Evolutionary conservation across 2,329 filamentous ascomycete species (phyloP).

Genomic region (Exophiala sp.): DNA sequence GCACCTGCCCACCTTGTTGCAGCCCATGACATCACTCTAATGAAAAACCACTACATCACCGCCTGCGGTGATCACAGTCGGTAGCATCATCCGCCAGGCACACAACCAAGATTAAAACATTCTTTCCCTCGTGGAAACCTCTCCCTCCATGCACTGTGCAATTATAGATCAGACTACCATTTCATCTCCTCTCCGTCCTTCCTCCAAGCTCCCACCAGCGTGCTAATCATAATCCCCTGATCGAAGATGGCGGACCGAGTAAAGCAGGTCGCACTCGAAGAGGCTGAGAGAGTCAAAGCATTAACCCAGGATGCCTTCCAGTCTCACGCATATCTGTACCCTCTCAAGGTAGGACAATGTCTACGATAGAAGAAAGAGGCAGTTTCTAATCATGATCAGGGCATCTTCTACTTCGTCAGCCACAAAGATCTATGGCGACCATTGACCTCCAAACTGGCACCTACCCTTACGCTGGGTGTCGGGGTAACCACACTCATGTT

Average conservation of each 20-base stretch:
- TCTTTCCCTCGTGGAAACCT: not conserved
- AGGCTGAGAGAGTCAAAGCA: slow-evolving; percentile 60
- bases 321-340: slow-evolving; percentile 79
- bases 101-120: not conserved
- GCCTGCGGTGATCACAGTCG: not conserved
- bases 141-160: not conserved
- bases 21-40: not conserved
- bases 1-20: not conserved
- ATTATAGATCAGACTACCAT: not conserved
- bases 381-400: slow-evolving; percentile 37
- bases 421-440: slow-evolving; percentile 57
- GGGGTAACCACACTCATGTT: slow-evolving; percentile 77
- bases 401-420: slow-evolving; percentile 54
- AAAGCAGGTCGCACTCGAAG: slow-evolving; percentile 58
- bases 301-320: slow-evolving; percentile 63
- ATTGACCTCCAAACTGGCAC: slow-evolving; percentile 50
- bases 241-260: slow-evolving; percentile 40
- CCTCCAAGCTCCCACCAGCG: not conserved
- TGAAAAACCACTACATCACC: not conserved
- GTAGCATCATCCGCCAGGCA: not conserved
- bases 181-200: too few relatives aligned
- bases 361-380: not conserved
- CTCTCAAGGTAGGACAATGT: slow-evolving; percentile 55
- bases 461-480: slow-evolving; percentile 63
- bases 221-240: not conserved